A percentile compares a stretch with the other conserved stretches of the same genome.
Conservation (phyloP, 169 alveolate genomes). For the Eimeria sp. region DNA sequence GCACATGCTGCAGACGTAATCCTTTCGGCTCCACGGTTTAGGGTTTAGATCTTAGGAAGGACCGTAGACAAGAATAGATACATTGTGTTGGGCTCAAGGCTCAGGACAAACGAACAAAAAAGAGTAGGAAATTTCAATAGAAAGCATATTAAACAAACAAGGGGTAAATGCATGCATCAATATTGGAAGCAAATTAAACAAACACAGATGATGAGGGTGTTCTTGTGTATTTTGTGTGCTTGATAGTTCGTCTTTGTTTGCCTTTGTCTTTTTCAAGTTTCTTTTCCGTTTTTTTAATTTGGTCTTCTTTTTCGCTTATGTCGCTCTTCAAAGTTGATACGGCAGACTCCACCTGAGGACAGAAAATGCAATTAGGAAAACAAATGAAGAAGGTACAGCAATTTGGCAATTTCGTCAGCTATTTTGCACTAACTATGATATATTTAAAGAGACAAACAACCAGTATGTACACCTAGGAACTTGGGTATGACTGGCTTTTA, state of each 20-base stretch:
- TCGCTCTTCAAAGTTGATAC: neutral
- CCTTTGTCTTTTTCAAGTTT: constrained; percentile 21
- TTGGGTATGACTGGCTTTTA: too few relatives aligned
- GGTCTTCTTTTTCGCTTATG: neutral
- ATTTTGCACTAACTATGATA: too few relatives aligned
- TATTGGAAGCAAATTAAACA: neutral
- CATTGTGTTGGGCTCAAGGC: too few relatives aligned
- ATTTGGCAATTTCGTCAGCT: too few relatives aligned
- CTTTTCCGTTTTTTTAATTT: neutral
- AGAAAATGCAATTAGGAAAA: neutral
- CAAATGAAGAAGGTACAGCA: neutral
- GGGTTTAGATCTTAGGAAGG: too few relatives aligned
- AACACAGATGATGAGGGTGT: neutral
- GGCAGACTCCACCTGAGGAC: neutral
- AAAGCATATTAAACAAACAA: neutral
- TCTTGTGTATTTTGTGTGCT: neutral
- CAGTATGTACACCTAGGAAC: too few relatives aligned
- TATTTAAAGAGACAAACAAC: too few relatives aligned
- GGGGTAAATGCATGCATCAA: neutral
- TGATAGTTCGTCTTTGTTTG: neutral
- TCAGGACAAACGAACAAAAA: too few relatives aligned
- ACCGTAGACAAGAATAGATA: too few relatives aligned
- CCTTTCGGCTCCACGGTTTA: too few relatives aligned
- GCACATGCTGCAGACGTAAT: neutral
- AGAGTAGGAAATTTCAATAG: neutral